A percentile compares a stretch with the other conserved stretches of the same genome.
Evolutionary conservation across 306 rosid genomes (phyloP).

Genomic region (Vachellia collinsii): DNA sequence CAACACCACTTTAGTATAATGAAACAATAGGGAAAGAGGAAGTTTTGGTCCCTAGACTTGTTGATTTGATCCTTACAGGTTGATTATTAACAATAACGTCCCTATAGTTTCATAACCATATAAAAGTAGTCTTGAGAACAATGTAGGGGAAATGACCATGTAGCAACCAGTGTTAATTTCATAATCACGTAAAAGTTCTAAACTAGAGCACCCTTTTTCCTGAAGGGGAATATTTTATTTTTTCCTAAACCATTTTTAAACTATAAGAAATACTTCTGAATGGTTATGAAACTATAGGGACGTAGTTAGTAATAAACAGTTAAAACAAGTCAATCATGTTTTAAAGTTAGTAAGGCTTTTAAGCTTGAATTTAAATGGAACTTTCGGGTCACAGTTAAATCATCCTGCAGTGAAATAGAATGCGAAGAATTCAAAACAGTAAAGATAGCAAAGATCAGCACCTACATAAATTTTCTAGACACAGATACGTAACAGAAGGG

Average conservation of each 20-base stretch:
- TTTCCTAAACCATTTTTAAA: background rate
- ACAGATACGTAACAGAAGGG: no score
- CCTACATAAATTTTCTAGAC: no score
- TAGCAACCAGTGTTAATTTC: background rate
- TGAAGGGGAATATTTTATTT: background rate
- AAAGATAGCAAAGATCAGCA: no score
- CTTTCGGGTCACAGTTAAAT: no score
- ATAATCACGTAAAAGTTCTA: background rate
- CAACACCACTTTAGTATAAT: background rate
- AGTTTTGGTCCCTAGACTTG: background rate
- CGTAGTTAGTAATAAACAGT: background rate
- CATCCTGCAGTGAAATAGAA: no score
- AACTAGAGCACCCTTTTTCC: background rate
- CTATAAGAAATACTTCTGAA: background rate
- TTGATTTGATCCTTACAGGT: background rate
- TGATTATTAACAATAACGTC: background rate
- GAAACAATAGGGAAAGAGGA: background rate
- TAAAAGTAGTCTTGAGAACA: background rate
- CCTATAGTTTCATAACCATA: background rate
- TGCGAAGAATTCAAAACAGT: no score
- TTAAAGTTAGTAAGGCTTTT: no score
- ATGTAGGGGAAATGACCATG: background rate
- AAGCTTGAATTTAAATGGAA: no score
- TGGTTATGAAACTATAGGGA: background rate
- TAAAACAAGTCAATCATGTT: no score